Percentiles rank a stretch among this genome's conserved stretches.
phyloP scores from a whole-genome alignment of 768 basidiomycete genomes.

The Leccinum obscurum region DNA sequence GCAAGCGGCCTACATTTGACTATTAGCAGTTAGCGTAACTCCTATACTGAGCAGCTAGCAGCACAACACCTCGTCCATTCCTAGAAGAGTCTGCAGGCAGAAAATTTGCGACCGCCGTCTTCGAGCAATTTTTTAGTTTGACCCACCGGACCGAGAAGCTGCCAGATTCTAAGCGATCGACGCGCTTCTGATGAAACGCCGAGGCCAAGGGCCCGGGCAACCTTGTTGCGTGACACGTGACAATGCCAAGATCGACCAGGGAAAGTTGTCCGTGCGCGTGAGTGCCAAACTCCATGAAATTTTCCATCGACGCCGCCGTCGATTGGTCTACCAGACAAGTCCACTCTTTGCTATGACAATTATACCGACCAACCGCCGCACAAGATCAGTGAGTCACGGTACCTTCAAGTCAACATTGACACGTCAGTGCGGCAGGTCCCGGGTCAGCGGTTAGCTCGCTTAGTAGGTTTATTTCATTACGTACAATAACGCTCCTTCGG shows the following conservation, averaged over 20 bases:
- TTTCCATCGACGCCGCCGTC: not conserved
- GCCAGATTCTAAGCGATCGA: not conserved
- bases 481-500: constrained; percentile 1
- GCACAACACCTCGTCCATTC: not conserved
- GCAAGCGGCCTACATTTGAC: not conserved
- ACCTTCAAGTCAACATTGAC: not conserved
- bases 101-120: not conserved
- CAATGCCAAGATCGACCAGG: not conserved
- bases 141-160: not conserved
- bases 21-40: not conserved
- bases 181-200: not conserved
- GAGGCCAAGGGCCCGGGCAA: not conserved
- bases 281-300: not conserved
- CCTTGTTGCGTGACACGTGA: not conserved
- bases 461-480: constrained; percentile 3
- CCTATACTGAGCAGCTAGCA: no score
- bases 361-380: not conserved
- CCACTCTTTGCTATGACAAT: not conserved
- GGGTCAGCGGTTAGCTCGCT: not conserved
- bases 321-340: not conserved
- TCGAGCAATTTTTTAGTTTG: not conserved
- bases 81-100: not conserved
- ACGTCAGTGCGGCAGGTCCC: not conserved
- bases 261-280: not conserved
- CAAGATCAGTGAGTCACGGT: not conserved